Evolutionary conservation across 2,329 filamentous ascomycete genomes (phyloP).

Genomic region (Verticillium klebahnii): DNA sequence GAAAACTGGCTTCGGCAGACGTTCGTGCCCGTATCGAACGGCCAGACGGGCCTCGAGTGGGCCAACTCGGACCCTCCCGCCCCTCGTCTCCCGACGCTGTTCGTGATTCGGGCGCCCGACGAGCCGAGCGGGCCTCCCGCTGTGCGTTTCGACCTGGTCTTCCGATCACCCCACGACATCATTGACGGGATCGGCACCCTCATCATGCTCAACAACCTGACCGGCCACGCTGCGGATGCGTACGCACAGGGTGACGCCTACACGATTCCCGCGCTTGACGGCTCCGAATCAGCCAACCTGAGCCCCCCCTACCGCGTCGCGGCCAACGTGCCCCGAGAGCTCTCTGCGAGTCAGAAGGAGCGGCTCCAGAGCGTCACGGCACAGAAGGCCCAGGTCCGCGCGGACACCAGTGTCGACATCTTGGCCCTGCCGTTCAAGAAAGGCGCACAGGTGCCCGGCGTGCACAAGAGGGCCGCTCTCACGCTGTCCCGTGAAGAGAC

Average conservation of each 20-base stretch:
- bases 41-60: conserved; percentile 23
- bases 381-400: conserved; percentile 2
- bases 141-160: conserved; percentile 24
- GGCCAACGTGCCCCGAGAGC: conserved; percentile 12
- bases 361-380: conserved; percentile 10
- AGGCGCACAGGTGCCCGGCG: conserved; percentile 12
- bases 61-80: conserved; percentile 29
- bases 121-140: neutral
- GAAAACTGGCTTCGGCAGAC: conserved; percentile 24
- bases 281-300: conserved; percentile 14
- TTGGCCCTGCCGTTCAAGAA: conserved; percentile 16
- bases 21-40: conserved; percentile 17
- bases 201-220: conserved; percentile 25
- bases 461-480: conserved; percentile 20
- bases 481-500: conserved; percentile 15
- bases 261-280: conserved; percentile 12
- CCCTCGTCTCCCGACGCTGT: conserved; percentile 25
- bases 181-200: conserved; percentile 34
- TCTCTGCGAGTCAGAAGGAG: conserved; percentile 9
- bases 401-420: conserved; percentile 1
- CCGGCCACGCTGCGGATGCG: conserved; percentile 17
- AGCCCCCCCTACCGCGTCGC: conserved; percentile 22
- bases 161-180: conserved; percentile 33
- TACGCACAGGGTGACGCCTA: conserved; percentile 11
- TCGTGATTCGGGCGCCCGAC: conserved; percentile 19